Conservation (phyloP, 495 filamentous ascomycete genomes). For the Aspergillus egyptiacus region DNA sequence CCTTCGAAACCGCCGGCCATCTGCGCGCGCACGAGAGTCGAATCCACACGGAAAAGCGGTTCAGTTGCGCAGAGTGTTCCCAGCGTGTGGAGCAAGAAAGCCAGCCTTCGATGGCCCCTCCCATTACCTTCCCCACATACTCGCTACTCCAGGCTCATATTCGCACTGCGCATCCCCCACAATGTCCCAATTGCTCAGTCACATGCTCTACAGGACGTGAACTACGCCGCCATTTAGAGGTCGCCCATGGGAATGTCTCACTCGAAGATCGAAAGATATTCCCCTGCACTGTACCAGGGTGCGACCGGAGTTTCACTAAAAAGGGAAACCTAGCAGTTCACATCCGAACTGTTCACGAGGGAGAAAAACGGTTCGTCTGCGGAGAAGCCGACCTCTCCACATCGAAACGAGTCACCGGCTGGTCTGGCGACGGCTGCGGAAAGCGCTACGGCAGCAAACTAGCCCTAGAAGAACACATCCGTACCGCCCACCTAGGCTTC, state of each 20-base stretch:
- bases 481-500: conserved; percentile 64
- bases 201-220: conserved; percentile 54
- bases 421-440: conserved; percentile 65
- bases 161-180: conserved; percentile 60
- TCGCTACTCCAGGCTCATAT: conserved; percentile 65
- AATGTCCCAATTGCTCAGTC: conserved; percentile 65
- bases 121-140: conserved; percentile 64
- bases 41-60: conserved; percentile 61
- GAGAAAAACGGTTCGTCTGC: conserved; percentile 63
- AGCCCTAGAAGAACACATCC: conserved; percentile 75
- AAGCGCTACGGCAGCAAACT: conserved; percentile 61
- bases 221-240: conserved; percentile 64
- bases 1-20: conserved; percentile 63
- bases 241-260: conserved; percentile 56
- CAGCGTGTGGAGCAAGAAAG: conserved; percentile 24
- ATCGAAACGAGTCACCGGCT: conserved; percentile 53
- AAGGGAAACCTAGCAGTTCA: conserved; percentile 75
- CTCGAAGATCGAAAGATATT: conserved; percentile 58
- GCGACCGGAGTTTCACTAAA: conserved; percentile 67
- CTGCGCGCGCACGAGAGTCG: conserved; percentile 65
- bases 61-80: conserved; percentile 66
- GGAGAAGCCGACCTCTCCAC: conserved; percentile 55
- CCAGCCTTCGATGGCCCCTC: conserved; percentile 8
- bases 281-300: conserved; percentile 57
- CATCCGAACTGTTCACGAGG: conserved; percentile 66